A percentile compares a stretch with the other conserved stretches of the same genome.
These are phyloP conservation scores for Colletotrichum scovillei DNA, from an alignment of 2,329 filamentous ascomycete genomes.

Conservation along the genomic window DNA sequence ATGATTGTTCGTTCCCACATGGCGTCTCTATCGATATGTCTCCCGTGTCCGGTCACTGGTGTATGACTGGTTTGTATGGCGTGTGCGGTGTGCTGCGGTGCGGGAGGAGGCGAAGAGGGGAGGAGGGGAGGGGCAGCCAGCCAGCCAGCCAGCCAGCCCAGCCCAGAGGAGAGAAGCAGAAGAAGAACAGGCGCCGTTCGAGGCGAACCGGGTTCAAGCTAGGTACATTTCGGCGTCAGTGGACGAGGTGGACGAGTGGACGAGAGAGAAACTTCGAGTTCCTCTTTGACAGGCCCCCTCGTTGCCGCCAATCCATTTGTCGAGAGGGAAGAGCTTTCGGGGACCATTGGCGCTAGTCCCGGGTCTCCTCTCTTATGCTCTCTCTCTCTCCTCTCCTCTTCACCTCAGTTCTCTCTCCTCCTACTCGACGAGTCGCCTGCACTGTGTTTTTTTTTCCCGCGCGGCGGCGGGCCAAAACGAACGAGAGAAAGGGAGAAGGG, in stretches of 20 bases:
- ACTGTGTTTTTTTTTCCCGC: no score
- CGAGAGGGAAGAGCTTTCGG: not conserved
- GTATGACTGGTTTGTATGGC: not conserved
- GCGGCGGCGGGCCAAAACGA: slow-evolving; percentile 6
- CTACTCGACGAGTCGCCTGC: not conserved
- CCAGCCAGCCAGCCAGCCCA: no score
- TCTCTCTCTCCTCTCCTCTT: not conserved
- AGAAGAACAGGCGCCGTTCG: slow-evolving; percentile 4
- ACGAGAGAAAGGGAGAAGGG: slow-evolving; percentile 4
- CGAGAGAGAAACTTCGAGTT: not conserved
- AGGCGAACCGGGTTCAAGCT: slow-evolving; percentile 23
- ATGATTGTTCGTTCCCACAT: slow-evolving; percentile 8
- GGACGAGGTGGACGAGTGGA: no score
- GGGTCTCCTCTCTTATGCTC: not conserved
- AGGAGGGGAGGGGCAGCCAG: no score
- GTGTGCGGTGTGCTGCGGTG: not conserved
- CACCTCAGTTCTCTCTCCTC: not conserved
- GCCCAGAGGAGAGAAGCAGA: not conserved
- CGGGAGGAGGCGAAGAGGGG: not conserved
- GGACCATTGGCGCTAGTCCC: slow-evolving; percentile 24
- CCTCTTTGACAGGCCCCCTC: not conserved
- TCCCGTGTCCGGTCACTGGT: not conserved
- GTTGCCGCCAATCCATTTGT: not conserved
- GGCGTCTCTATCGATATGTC: not conserved
- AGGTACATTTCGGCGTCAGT: slow-evolving; percentile 8